These are phyloP conservation scores for Magnusiomyces sp. DNA, from an alignment of 1,139 yeast species.

Conservation along the genomic window DNA sequence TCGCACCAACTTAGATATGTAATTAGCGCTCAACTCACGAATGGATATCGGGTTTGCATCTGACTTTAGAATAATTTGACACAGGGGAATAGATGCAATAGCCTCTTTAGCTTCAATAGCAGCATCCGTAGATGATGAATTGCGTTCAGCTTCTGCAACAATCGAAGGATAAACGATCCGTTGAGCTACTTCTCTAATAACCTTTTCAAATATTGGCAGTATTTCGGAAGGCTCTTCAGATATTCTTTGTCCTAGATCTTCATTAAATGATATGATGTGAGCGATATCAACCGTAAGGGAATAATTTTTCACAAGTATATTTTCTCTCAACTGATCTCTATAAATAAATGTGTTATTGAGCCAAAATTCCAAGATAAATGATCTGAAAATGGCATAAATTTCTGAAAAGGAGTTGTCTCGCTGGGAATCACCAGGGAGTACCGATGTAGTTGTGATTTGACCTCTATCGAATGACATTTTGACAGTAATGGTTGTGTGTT, in stretches of 20 bases:
- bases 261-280: slow-evolving; percentile 81
- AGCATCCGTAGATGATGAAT: slow-evolving; percentile 9
- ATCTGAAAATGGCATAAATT: slow-evolving; percentile 68
- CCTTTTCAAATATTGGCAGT: slow-evolving; percentile 81
- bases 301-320: slow-evolving; percentile 68
- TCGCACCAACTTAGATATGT: slow-evolving; percentile 81
- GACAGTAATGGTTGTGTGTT: not conserved
- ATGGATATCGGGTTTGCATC: slow-evolving; percentile 66
- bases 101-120: slow-evolving; percentile 10
- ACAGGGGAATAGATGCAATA: slow-evolving; percentile 49
- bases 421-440: slow-evolving; percentile 70
- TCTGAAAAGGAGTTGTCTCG: slow-evolving; percentile 65
- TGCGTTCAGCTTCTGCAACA: slow-evolving; percentile 17
- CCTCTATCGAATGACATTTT: slow-evolving; percentile 61
- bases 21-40: slow-evolving; percentile 77
- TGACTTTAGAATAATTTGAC: slow-evolving; percentile 74
- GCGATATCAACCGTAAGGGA: slow-evolving; percentile 70
- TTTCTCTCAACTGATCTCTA: slow-evolving; percentile 86
- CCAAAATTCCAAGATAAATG: slow-evolving; percentile 79
- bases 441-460: slow-evolving; percentile 75
- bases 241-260: slow-evolving; percentile 75
- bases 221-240: slow-evolving; percentile 83
- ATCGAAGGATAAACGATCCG: slow-evolving; percentile 55
- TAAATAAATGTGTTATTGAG: slow-evolving; percentile 75
- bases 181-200: slow-evolving; percentile 85